A percentile compares a stretch with the other conserved stretches of the same genome.
Evolutionary conservation across 345 rosid species (phyloP).

Genomic region (Fremontodendron californicum): DNA sequence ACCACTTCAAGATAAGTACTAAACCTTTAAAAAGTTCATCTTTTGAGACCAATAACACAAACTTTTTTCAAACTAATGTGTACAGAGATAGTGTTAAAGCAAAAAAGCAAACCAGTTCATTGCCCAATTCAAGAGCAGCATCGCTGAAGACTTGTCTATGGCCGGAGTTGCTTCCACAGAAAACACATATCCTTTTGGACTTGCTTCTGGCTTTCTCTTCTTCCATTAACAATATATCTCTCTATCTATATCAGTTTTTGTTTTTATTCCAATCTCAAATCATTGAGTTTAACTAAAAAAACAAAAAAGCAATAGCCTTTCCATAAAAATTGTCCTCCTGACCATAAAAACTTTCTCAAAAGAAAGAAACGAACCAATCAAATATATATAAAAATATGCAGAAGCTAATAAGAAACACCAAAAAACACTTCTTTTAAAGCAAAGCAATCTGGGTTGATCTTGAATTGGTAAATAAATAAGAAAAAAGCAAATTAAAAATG

Average conservation of each 20-base stretch:
- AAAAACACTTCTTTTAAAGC: slow-evolving; percentile 8
- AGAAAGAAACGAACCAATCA: slow-evolving; percentile 18
- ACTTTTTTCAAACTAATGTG: slow-evolving; percentile 3
- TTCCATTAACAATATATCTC: slow-evolving; percentile 47
- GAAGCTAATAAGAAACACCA: not conserved
- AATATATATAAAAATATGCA: not conserved
- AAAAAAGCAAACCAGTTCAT: slow-evolving; percentile 72
- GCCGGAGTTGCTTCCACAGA: slow-evolving; percentile 94
- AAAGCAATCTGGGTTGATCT: slow-evolving; percentile 28
- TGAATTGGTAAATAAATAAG: slow-evolving; percentile 2
- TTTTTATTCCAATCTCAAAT: slow-evolving; percentile 23
- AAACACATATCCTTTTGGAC: slow-evolving; percentile 84
- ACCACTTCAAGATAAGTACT: not conserved
- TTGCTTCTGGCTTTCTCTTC: slow-evolving; percentile 37
- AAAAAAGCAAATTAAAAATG: not conserved
- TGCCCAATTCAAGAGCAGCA: slow-evolving; percentile 87
- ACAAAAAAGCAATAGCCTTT: slow-evolving; percentile 20
- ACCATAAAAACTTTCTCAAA: slow-evolving; percentile 10
- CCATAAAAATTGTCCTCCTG: slow-evolving; percentile 3
- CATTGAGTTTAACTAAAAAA: slow-evolving; percentile 10
- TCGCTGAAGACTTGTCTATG: slow-evolving; percentile 75
- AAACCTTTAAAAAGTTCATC: not conserved
- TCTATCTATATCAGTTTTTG: not conserved
- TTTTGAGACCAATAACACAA: not conserved
- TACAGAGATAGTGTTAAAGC: slow-evolving; percentile 8